phyloP scores from a whole-genome alignment of 495 filamentous ascomycete species.

The Pyronema omphalodes region DNA sequence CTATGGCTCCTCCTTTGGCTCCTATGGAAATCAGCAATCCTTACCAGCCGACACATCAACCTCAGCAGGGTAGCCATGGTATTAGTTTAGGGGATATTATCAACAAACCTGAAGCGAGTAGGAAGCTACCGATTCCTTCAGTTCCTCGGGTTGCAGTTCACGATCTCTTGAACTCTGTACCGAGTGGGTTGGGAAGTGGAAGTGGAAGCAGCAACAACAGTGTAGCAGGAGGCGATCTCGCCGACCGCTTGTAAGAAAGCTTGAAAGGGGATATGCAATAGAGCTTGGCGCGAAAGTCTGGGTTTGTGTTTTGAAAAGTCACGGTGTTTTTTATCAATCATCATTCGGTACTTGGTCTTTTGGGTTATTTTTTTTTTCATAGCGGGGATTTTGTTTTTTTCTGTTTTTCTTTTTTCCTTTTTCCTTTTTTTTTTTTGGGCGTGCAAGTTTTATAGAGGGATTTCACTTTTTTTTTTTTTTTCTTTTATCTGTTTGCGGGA shows the following conservation, averaged over 20 bases:
- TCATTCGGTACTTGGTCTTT: too few species aligned
- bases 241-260: conserved; percentile 19
- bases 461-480: background rate
- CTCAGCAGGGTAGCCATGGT: conserved; percentile 36
- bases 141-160: conserved; percentile 78
- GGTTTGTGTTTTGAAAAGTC: too few species aligned
- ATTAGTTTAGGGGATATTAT: conserved; percentile 86
- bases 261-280: background rate
- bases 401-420: background rate
- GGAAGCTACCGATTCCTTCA: conserved; percentile 85
- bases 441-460: background rate
- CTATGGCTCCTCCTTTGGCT: conserved; percentile 62
- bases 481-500: too few species aligned
- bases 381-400: too few species aligned
- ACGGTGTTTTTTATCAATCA: too few species aligned
- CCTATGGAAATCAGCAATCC: conserved; percentile 64
- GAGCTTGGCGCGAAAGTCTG: too few species aligned
- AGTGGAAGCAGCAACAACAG: conserved; percentile 23
- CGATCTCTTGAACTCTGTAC: conserved; percentile 43
- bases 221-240: conserved; percentile 22
- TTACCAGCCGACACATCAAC: conserved; percentile 21
- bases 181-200: conserved; percentile 14
- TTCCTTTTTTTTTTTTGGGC: background rate
- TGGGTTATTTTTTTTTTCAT: too few species aligned
- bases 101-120: conserved; percentile 61